Conservation (phyloP, 768 basidiomycete genomes). For the Hericium erinaceus region DNA sequence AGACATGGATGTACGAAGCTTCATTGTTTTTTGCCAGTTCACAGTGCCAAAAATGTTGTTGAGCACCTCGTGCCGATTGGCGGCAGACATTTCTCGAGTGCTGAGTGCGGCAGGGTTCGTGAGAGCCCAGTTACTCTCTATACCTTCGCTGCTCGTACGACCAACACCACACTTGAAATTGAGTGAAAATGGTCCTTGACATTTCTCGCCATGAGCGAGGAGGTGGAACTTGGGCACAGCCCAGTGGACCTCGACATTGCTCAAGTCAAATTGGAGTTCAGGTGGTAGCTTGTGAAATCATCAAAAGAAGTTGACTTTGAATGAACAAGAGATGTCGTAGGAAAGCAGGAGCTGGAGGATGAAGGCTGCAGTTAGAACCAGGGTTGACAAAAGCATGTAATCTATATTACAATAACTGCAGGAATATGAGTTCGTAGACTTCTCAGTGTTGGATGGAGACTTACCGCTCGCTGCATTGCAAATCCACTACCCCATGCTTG, state of each 20-base stretch:
- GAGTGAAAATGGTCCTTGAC: conserved; percentile 11
- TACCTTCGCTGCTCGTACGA: conserved; percentile 13
- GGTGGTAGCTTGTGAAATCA: neutral
- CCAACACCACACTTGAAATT: conserved; percentile 7
- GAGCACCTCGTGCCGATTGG: conserved; percentile 6
- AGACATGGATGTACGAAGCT: neutral
- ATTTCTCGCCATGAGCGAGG: conserved; percentile 10
- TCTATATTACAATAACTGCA: too few species aligned
- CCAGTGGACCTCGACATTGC: neutral
- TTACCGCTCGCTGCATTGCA: neutral
- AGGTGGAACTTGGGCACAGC: conserved; percentile 11
- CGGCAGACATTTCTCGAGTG: conserved; percentile 11
- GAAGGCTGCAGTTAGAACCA: too few species aligned
- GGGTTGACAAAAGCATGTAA: too few species aligned
- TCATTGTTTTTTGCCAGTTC: conserved; percentile 8
- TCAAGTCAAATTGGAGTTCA: neutral
- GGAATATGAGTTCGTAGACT: too few species aligned
- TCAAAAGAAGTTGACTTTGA: neutral
- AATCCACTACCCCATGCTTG: neutral
- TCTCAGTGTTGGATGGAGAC: too few species aligned
- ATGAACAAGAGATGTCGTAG: neutral
- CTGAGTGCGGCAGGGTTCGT: conserved; percentile 3
- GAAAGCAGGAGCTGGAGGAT: neutral
- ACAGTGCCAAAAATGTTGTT: conserved; percentile 6
- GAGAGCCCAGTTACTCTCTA: conserved; percentile 13